phyloP scores from a whole-genome alignment of 73 alveolate genomes.

The Tetrahymena elliotti region DNA sequence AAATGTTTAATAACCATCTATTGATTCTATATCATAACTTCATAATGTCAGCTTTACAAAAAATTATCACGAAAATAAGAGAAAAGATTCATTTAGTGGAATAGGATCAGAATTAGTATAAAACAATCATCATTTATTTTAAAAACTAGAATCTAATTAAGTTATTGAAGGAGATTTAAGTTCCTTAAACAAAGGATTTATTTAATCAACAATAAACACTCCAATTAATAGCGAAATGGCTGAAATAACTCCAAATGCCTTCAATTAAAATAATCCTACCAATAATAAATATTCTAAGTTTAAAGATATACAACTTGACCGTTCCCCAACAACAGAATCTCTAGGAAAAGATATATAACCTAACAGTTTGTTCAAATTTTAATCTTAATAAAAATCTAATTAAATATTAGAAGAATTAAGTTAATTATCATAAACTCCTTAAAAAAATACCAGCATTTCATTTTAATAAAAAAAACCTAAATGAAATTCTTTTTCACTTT shows the following conservation, averaged over 20 bases:
- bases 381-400: neutral
- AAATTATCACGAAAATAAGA: neutral
- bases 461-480: neutral
- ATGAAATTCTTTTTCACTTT: neutral
- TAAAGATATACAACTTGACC: neutral
- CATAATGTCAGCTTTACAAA: neutral
- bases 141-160: neutral
- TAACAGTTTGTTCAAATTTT: neutral
- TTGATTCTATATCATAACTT: neutral
- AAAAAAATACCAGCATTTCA: neutral
- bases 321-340: neutral
- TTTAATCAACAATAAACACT: neutral
- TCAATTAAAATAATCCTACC: neutral
- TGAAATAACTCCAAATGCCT: neutral
- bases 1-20: neutral
- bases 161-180: neutral
- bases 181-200: neutral
- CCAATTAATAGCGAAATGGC: neutral
- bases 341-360: neutral
- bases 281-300: neutral
- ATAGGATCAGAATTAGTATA: neutral
- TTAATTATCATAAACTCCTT: neutral
- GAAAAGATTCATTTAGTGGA: neutral
- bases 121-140: neutral
- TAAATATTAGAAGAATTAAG: neutral